A percentile compares a stretch with the other conserved stretches of the same genome.
These are phyloP conservation scores for Stromatinia cepivora DNA, from an alignment of 2,329 filamentous ascomycete species.

Conservation along the genomic window DNA sequence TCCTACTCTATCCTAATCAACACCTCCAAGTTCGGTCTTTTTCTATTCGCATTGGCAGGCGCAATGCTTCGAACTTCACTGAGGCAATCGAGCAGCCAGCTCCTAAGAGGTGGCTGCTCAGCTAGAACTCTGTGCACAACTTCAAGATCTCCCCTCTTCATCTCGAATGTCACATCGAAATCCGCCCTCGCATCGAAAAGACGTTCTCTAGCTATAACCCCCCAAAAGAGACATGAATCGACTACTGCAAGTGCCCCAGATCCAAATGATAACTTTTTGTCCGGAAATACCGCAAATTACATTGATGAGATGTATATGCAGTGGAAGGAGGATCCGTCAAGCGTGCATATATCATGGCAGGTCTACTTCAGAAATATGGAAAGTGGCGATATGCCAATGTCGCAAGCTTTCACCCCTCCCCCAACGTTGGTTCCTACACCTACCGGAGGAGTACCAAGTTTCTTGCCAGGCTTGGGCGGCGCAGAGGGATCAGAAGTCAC, in stretches of 20 bases:
- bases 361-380: constrained; percentile 99
- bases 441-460: constrained; percentile 72
- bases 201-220: constrained; percentile 47
- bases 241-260: constrained; percentile 61
- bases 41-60: constrained; percentile 44
- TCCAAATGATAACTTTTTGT: constrained; percentile 92
- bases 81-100: constrained; percentile 63
- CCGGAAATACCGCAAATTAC: constrained; percentile 96
- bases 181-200: constrained; percentile 50
- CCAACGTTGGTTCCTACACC: constrained; percentile 86
- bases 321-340: constrained; percentile 91
- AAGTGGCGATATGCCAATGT: constrained; percentile 94
- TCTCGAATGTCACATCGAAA: constrained; percentile 41
- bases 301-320: constrained; percentile 99
- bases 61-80: constrained; percentile 73
- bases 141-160: constrained; percentile 47
- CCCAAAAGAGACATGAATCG: constrained; percentile 56
- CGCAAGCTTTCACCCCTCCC: constrained; percentile 93
- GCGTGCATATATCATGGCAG: constrained; percentile 97
- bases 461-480: constrained; percentile 68
- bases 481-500: constrained; percentile 78
- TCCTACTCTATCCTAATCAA: constrained; percentile 1
- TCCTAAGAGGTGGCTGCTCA: constrained; percentile 56
- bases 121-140: constrained; percentile 38
- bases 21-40: constrained; percentile 10